A percentile compares a stretch with the other conserved stretches of the same genome.
Conservation (phyloP, 768 basidiomycete genomes). For the Suillus tomentosus region DNA sequence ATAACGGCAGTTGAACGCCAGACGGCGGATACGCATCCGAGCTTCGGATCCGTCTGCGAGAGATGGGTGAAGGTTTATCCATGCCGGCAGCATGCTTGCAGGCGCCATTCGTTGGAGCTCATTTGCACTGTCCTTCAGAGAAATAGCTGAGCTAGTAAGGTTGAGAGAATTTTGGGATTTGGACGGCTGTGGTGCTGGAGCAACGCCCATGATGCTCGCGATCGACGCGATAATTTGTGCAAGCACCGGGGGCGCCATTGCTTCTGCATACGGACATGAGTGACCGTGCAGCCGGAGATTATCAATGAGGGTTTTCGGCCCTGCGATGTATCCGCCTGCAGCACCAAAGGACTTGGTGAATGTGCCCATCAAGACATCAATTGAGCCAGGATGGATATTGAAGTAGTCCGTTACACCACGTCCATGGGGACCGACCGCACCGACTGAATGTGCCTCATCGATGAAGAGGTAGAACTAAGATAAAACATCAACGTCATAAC, state of each 20-base stretch:
- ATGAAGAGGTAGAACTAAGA: slow-evolving; percentile 90
- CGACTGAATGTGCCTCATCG: slow-evolving; percentile 97
- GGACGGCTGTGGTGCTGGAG: slow-evolving; percentile 37
- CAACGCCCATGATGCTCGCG: slow-evolving; percentile 94
- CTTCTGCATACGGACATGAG: slow-evolving; percentile 83
- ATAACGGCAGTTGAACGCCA: slow-evolving; percentile 96
- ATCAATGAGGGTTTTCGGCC: slow-evolving; percentile 78
- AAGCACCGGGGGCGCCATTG: slow-evolving; percentile 88
- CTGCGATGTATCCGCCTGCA: slow-evolving; percentile 93
- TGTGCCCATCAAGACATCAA: slow-evolving; percentile 98
- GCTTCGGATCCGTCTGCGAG: slow-evolving; percentile 88
- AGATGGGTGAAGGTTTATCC: slow-evolving; percentile 72
- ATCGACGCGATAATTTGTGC: slow-evolving; percentile 93
- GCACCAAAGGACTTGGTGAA: slow-evolving; percentile 96
- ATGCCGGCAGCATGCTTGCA: slow-evolving; percentile 63
- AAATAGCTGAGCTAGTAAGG: slow-evolving; percentile 31
- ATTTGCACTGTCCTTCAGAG: slow-evolving; percentile 39
- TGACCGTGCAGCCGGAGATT: slow-evolving; percentile 80
- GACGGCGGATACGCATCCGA: slow-evolving; percentile 72
- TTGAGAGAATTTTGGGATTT: slow-evolving; percentile 37
- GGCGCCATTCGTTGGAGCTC: slow-evolving; percentile 68
- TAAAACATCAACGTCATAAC: slow-evolving; percentile 6
- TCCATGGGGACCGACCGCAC: slow-evolving; percentile 91
- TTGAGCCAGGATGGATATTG: slow-evolving; percentile 70
- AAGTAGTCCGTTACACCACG: slow-evolving; percentile 97